Evolutionary conservation across 257 asterid genomes (phyloP), one percentile per base, ranked within the genome.

Genomic region (Catharanthus roseus): DNA sequence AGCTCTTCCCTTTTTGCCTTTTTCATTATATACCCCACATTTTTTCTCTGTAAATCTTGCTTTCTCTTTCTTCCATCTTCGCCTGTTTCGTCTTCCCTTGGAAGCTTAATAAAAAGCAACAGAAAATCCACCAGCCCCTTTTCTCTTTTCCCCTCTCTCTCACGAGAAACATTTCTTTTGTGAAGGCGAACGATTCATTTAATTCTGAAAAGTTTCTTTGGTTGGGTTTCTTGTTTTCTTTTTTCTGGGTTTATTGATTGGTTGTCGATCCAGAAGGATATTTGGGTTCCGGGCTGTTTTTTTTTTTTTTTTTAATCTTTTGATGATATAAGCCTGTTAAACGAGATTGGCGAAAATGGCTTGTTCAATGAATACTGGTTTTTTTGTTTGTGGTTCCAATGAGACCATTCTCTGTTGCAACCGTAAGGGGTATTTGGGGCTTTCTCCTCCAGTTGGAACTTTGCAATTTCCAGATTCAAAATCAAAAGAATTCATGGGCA

Each of bases 391-490:
- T 75, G 85, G 91, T 34, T 80, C 88, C 21, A 72, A 62, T 49
- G 77, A 80, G 66, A 15, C 77, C 64, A 36, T 84, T 50, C 11
- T 74, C 62, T 79, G 70, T 21, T 73, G 60, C 68, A 77, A 79
- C 41, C 65, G 67, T 21, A 78, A 74, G 55, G 86, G 87, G 26
- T 75, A 78, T 68, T 67, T 70, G 65, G 73, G 83, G 75, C 79
- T 64, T 79, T 72, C 47, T 60, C 74, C 85, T 63, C 75, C 95
- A 18, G 21, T 78, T 78, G 84, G 81, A 58, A 29, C 66, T 51
- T 72, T 85, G 28, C 95, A 88, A 38, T 82, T 87, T 69, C 45
- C 79, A 69, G 82, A 77, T 62, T 75, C 89, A 33, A 85, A 79
- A 72, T 69, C 92, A 23, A 80, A 54, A 19, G 77, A 78, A 1